phyloP scores from a whole-genome alignment of 192 early-diverging fungal genomes.

The Entophlyctis helioformis region DNA sequence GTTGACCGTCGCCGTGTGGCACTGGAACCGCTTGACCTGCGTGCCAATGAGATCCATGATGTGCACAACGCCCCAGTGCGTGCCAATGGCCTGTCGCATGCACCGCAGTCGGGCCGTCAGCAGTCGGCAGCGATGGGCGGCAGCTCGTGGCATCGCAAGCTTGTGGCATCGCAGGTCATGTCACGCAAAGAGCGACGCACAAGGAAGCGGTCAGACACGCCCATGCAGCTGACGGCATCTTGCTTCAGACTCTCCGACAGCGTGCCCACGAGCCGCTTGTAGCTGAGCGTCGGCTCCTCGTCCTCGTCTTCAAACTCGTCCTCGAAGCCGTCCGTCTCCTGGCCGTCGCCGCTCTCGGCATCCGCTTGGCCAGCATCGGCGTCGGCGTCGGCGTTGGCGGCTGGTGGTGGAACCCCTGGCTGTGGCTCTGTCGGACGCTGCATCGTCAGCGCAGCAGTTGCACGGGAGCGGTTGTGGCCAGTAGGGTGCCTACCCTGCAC shows the following conservation, averaged over 20 bases:
- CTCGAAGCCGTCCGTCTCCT: slow-evolving; percentile 36
- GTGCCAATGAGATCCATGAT: slow-evolving; percentile 90
- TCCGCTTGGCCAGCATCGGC: no score
- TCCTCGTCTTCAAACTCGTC: slow-evolving; percentile 61
- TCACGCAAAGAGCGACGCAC: slow-evolving; percentile 25
- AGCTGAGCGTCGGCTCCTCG: slow-evolving; percentile 86
- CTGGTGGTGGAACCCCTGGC: no score
- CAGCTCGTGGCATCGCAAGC: neutral
- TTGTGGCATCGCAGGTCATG: neutral
- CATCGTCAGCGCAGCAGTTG: no score
- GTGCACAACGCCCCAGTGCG: slow-evolving; percentile 81
- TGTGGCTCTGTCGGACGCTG: no score
- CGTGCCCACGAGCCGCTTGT: slow-evolving; percentile 68
- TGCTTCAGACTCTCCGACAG: slow-evolving; percentile 68
- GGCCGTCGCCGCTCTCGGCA: no score
- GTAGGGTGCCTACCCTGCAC: no score
- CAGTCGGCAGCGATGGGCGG: neutral
- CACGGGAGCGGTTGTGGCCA: no score
- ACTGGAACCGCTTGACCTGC: slow-evolving; percentile 69
- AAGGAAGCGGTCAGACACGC: slow-evolving; percentile 75
- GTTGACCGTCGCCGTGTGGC: slow-evolving; percentile 79
- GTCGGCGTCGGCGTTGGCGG: no score
- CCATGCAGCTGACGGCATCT: slow-evolving; percentile 71
- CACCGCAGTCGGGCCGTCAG: neutral
- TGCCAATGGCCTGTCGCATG: slow-evolving; percentile 58